A percentile compares a stretch with the other conserved stretches of the same genome.
Evolutionary conservation across 768 basidiomycete species (phyloP).

Genomic region (Suillus clintonianus): DNA sequence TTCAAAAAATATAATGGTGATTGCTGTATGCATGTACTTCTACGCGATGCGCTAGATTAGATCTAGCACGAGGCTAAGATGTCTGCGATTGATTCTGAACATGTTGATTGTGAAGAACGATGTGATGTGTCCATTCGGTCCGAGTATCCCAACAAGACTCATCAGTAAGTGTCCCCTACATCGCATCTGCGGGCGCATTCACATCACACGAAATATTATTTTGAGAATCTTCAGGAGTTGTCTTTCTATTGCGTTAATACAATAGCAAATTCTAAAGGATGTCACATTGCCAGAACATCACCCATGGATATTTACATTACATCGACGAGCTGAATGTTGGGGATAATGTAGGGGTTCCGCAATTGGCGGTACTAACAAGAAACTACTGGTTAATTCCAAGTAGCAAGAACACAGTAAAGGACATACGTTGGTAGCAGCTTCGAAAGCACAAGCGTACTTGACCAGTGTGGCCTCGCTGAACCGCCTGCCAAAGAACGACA

Average conservation of each 20-base stretch:
- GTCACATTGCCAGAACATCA: neutral
- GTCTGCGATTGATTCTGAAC: neutral
- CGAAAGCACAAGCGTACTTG: slow-evolving; percentile 2
- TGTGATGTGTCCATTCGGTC: neutral
- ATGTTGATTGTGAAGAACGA: neutral
- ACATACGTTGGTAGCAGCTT: neutral
- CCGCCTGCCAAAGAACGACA: slow-evolving; percentile 1
- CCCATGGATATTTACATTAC: neutral
- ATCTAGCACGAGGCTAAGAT: neutral
- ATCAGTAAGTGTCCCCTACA: neutral
- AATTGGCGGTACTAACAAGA: neutral
- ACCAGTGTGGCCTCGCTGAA: slow-evolving; percentile 2
- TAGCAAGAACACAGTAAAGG: neutral
- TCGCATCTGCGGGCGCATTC: neutral
- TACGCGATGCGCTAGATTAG: neutral
- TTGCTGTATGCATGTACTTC: neutral
- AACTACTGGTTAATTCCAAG: neutral
- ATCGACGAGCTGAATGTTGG: slow-evolving; percentile 1
- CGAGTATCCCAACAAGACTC: neutral
- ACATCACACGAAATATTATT: neutral
- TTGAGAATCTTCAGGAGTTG: neutral
- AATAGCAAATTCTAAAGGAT: no score
- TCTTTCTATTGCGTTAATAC: neutral
- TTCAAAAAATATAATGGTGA: neutral
- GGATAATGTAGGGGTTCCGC: neutral